Percentiles rank a stretch among this genome's conserved stretches.
Conservation (phyloP, 257 asterid genomes). For the Plantago major region DNA sequence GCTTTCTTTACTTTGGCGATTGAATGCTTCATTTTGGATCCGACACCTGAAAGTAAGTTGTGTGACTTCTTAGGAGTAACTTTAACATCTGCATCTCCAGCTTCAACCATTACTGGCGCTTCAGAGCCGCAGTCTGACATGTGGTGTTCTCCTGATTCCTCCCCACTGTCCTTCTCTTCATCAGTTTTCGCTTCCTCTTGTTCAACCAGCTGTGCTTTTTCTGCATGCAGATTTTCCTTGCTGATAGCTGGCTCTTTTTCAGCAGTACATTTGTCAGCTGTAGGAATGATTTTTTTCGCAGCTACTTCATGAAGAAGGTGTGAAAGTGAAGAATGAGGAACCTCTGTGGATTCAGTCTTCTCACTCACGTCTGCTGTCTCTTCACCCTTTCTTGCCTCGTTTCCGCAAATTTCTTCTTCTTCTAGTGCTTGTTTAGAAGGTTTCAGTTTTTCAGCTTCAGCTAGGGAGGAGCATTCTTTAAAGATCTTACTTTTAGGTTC, state of each 20-base stretch:
- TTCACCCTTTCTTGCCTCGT: constrained; percentile 17
- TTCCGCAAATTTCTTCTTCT: constrained; percentile 17
- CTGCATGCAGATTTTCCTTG: constrained; percentile 29
- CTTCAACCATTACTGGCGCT: constrained; percentile 55
- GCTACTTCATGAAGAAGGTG: constrained; percentile 30
- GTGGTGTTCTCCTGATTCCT: constrained; percentile 34
- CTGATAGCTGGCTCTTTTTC: constrained; percentile 23
- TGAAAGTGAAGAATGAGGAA: constrained; percentile 22
- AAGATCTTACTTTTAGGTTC: constrained; percentile 14
- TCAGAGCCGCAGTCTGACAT: constrained; percentile 36
- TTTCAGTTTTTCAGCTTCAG: constrained; percentile 22
- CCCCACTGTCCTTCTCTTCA: constrained; percentile 36
- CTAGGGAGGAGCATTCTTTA: constrained; percentile 18
- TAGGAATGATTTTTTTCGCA: constrained; percentile 20
- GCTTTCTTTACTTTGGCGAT: constrained; percentile 87
- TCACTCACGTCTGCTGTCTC: constrained; percentile 19
- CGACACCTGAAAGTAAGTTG: constrained; percentile 73
- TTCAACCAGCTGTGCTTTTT: constrained; percentile 22
- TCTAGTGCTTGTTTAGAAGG: constrained; percentile 17
- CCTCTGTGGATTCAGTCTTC: constrained; percentile 21
- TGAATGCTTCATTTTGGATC: constrained; percentile 87
- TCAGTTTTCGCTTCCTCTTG: constrained; percentile 34
- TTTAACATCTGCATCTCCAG: constrained; percentile 49
- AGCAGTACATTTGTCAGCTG: constrained; percentile 14
- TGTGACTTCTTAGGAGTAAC: constrained; percentile 67